These are phyloP conservation scores for Scenedesmus sp. DNA, from an alignment of 163 green algal species.

Conservation along the genomic window DNA sequence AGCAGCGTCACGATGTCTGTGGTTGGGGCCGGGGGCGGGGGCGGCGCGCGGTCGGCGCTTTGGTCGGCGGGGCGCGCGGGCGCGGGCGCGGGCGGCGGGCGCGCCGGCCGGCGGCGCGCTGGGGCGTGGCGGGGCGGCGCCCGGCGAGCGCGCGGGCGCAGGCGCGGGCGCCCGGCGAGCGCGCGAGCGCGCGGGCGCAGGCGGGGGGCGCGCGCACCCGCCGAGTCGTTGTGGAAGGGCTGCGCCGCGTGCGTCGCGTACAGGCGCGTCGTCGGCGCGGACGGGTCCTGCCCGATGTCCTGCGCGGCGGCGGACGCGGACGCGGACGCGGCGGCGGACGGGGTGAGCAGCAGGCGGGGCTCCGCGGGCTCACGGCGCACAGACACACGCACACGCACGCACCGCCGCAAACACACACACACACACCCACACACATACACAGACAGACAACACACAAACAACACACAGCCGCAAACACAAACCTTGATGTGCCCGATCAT, in stretches of 20 bases:
- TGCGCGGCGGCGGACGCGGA: background rate
- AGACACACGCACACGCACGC: too few relatives aligned
- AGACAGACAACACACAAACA: background rate
- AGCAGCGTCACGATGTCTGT: conserved; percentile 63
- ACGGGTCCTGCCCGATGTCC: conserved; percentile 81
- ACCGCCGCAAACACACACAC: too few relatives aligned
- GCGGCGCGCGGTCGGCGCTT: too few relatives aligned
- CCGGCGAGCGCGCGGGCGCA: too few relatives aligned
- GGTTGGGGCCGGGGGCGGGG: background rate
- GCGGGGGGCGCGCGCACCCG: too few relatives aligned
- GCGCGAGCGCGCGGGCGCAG: too few relatives aligned
- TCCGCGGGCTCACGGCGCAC: background rate
- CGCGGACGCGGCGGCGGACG: background rate
- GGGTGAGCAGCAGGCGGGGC: background rate
- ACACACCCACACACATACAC: too few relatives aligned
- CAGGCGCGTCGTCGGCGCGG: conserved; percentile 71
- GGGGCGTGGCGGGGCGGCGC: too few relatives aligned
- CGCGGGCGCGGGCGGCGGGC: background rate
- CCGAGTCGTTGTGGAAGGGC: conserved; percentile 84
- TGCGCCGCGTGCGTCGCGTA: conserved; percentile 83
- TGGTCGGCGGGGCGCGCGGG: background rate
- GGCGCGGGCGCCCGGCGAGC: too few relatives aligned
- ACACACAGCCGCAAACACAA: too few relatives aligned
- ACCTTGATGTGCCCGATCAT: conserved; percentile 77
- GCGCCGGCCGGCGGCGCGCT: too few relatives aligned